phyloP scores from a whole-genome alignment of 768 basidiomycete genomes.

The Leccinum broughii region DNA sequence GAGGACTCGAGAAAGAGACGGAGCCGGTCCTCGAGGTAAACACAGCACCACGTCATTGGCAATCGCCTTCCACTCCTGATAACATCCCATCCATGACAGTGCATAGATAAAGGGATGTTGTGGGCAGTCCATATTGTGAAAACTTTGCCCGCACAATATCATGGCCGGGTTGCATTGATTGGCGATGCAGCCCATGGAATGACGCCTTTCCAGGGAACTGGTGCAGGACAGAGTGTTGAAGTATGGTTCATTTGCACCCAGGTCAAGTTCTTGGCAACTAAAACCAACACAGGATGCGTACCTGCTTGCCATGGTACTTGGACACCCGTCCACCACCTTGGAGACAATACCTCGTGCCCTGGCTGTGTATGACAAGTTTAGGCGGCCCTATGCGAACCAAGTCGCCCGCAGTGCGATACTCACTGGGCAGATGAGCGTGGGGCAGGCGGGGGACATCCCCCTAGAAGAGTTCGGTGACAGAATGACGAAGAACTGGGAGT shows the following conservation, averaged over 20 bases:
- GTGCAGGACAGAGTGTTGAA: conserved; percentile 47
- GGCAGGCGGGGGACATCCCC: conserved; percentile 25
- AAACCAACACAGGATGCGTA: conserved; percentile 34
- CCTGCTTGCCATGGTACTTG: conserved; percentile 41
- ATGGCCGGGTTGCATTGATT: conserved; percentile 51
- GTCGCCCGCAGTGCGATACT: conserved; percentile 30
- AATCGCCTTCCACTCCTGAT: conserved; percentile 4
- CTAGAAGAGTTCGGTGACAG: conserved; percentile 41
- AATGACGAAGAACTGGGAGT: conserved; percentile 57
- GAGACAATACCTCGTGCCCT: conserved; percentile 44
- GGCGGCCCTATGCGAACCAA: conserved; percentile 46
- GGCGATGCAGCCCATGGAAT: conserved; percentile 47
- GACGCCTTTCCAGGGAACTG: conserved; percentile 45
- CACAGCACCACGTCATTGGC: conserved; percentile 9
- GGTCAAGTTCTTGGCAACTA: neutral
- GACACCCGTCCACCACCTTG: conserved; percentile 37
- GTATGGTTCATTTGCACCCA: conserved; percentile 23
- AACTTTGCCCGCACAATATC: conserved; percentile 50
- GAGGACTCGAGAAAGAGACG: conserved; percentile 60
- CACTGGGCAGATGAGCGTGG: conserved; percentile 16
- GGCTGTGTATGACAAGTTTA: conserved; percentile 48
- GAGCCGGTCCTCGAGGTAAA: conserved; percentile 54
- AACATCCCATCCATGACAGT: conserved; percentile 36
- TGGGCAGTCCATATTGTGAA: conserved; percentile 67
- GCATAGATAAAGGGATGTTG: conserved; percentile 48